phyloP scores from a whole-genome alignment of 2,329 filamentous ascomycete genomes.

The Talaromyces sp. region DNA sequence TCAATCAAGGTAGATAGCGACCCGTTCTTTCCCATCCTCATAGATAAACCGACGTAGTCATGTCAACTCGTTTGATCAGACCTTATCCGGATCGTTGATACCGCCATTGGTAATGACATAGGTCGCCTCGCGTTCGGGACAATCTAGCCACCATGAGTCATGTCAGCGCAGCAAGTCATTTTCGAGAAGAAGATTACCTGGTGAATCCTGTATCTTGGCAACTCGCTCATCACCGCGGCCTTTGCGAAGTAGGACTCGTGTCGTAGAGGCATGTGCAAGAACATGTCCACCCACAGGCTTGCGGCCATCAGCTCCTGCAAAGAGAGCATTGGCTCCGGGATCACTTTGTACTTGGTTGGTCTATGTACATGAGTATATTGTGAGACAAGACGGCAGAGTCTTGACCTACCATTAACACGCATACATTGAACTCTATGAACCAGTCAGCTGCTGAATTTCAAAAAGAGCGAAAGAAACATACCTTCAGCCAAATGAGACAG shows the following conservation, averaged over 20 bases:
- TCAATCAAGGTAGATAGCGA: neutral
- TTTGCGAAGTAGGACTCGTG: slow-evolving; percentile 63
- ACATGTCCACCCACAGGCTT: slow-evolving; percentile 67
- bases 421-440: slow-evolving; percentile 62
- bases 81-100: slow-evolving; percentile 65
- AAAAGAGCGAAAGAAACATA: slow-evolving; percentile 24
- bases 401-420: slow-evolving; percentile 55
- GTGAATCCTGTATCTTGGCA: slow-evolving; percentile 65
- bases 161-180: neutral
- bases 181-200: slow-evolving; percentile 46
- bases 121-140: slow-evolving; percentile 65
- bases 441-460: slow-evolving; percentile 7
- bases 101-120: slow-evolving; percentile 69
- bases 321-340: slow-evolving; percentile 64
- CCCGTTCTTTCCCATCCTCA: neutral
- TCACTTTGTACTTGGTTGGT: slow-evolving; percentile 71
- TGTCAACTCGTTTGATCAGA: slow-evolving; percentile 29
- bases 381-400: neutral
- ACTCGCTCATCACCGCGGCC: slow-evolving; percentile 67
- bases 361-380: slow-evolving; percentile 30
- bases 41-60: neutral
- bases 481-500: slow-evolving; percentile 63
- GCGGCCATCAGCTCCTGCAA: slow-evolving; percentile 64
- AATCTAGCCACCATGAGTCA: slow-evolving; percentile 47
- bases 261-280: slow-evolving; percentile 65